Conservation (phyloP, 257 asterid species). For the Petunia axillaris region DNA sequence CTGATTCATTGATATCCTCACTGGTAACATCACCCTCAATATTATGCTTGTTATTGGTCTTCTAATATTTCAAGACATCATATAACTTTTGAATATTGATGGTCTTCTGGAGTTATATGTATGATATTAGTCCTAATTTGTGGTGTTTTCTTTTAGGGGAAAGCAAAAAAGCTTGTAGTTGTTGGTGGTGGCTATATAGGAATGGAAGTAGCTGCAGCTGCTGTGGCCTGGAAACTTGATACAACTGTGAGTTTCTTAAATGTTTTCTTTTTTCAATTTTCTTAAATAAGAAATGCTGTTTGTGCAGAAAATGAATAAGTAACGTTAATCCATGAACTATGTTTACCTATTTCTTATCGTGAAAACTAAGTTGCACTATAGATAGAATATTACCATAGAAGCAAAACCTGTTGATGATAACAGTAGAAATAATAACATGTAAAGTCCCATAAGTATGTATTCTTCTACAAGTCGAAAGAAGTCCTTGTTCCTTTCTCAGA, state of each 20-base stretch:
- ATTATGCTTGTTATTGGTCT: constrained; percentile 18
- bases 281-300: neutral
- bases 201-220: constrained; percentile 99
- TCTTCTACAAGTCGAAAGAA: neutral
- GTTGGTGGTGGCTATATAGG: constrained; percentile 99
- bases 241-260: constrained; percentile 67
- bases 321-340: neutral
- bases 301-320: neutral
- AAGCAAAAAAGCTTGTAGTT: constrained; percentile 79
- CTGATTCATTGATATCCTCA: constrained; percentile 80
- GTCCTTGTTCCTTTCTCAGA: neutral
- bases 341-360: neutral
- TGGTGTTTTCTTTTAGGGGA: constrained; percentile 51
- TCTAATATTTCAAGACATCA: constrained; percentile 11
- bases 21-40: constrained; percentile 48
- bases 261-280: constrained; percentile 4
- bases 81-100: neutral
- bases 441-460: neutral
- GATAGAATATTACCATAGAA: neutral
- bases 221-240: constrained; percentile 92
- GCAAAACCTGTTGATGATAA: neutral
- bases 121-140: neutral
- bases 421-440: neutral
- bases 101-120: neutral
- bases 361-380: neutral